These are phyloP conservation scores for Pugionium dolabratum DNA, from an alignment of 345 rosid species.

Conservation along the genomic window DNA sequence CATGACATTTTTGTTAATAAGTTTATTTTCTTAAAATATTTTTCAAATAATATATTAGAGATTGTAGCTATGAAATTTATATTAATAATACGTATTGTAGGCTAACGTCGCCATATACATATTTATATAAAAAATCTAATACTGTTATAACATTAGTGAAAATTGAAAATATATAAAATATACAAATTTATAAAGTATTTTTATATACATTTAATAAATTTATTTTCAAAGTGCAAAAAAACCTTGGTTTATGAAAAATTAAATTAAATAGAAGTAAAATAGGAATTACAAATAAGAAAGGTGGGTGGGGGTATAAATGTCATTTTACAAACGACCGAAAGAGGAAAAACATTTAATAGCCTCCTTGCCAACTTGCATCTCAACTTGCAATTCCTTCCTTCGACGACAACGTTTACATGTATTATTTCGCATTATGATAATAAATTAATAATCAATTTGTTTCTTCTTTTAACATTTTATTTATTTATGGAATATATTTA, in stretches of 20 bases:
- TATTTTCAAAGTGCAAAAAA: too few species aligned
- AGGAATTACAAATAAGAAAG: neutral
- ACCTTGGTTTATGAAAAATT: neutral
- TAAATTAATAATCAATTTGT: conserved; percentile 30
- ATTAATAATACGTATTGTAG: too few species aligned
- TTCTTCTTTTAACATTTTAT: neutral
- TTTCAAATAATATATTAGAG: too few species aligned
- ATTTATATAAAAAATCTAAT: neutral
- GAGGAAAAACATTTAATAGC: conserved; percentile 40
- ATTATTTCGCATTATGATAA: conserved; percentile 31
- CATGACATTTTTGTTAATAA: too few species aligned
- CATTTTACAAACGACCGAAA: conserved; percentile 42
- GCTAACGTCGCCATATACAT: too few species aligned
- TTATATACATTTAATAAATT: too few species aligned
- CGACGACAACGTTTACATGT: conserved; percentile 36
- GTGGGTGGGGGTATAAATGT: conserved; percentile 37
- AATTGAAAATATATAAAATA: neutral
- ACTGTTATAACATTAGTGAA: neutral
- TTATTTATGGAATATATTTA: conserved; percentile 24
- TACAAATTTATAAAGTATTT: too few species aligned
- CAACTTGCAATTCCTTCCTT: conserved; percentile 51
- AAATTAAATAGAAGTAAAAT: neutral
- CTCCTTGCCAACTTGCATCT: conserved; percentile 51
- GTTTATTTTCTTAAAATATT: too few species aligned
- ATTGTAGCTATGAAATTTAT: too few species aligned